Percentiles rank a stretch among this genome's conserved stretches.
Conservation (phyloP, 805 yeast species). For the Torulaspora indica region DNA sequence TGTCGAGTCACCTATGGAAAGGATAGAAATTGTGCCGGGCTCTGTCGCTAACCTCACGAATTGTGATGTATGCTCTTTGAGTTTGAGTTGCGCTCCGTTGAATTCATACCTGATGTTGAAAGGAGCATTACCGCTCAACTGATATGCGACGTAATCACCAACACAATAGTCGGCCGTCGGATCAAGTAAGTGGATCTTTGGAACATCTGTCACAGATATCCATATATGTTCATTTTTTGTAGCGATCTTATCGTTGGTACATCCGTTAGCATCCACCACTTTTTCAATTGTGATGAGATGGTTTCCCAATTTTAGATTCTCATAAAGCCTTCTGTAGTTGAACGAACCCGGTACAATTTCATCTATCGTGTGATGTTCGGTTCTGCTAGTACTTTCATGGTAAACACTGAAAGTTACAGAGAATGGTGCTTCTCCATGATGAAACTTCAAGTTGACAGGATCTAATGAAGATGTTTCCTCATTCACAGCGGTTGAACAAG, state of each 20-base stretch:
- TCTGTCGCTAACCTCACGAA: constrained; percentile 70
- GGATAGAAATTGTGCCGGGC: constrained; percentile 70
- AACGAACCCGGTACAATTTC: constrained; percentile 40
- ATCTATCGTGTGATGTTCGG: constrained; percentile 44
- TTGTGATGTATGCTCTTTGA: constrained; percentile 46
- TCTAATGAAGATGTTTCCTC: constrained; percentile 36
- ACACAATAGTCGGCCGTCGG: constrained; percentile 65
- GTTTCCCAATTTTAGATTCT: constrained; percentile 60
- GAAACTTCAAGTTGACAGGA: constrained; percentile 51
- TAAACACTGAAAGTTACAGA: constrained; percentile 51
- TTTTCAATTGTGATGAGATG: constrained; percentile 56
- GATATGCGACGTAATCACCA: constrained; percentile 80
- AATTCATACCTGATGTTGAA: constrained; percentile 71
- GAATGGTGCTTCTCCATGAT: constrained; percentile 58
- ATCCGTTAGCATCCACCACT: constrained; percentile 66
- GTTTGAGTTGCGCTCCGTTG: constrained; percentile 54
- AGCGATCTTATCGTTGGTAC: constrained; percentile 47
- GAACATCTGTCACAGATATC: constrained; percentile 70
- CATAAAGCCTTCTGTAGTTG: constrained; percentile 43
- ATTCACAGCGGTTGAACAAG: constrained; percentile 43
- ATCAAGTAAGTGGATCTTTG: constrained; percentile 51
- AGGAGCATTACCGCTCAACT: constrained; percentile 75
- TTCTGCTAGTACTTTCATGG: constrained; percentile 55
- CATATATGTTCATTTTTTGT: constrained; percentile 38
- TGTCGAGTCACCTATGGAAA: constrained; percentile 68